Conservation (phyloP, 106 monocot genomes). For the Apostasia shenzhenica region DNA sequence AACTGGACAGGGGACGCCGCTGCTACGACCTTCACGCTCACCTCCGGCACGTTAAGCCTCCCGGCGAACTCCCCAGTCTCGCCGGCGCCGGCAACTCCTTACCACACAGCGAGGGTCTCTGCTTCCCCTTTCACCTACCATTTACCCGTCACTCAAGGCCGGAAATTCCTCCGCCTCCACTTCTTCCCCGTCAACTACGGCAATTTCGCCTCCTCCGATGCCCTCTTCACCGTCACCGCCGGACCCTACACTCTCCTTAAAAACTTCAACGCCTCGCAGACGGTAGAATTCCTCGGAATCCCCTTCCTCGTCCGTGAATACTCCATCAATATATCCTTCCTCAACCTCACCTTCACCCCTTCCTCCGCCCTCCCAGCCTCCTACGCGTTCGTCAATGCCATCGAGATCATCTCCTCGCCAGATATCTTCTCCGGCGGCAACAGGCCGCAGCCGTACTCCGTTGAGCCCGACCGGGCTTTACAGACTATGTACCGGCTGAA, state of each 20-base stretch:
- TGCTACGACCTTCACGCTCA: conserved; percentile 10
- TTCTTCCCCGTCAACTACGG: conserved; percentile 42
- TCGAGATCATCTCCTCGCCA: conserved; percentile 53
- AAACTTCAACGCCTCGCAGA: conserved; percentile 43
- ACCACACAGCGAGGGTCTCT: conserved; percentile 45
- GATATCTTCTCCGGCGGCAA: conserved; percentile 14
- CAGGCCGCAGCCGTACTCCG: neutral
- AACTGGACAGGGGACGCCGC: conserved; percentile 36
- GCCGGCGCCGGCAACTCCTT: conserved; percentile 31
- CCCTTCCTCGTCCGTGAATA: conserved; percentile 34
- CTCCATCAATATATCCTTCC: conserved; percentile 15
- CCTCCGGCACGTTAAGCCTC: neutral
- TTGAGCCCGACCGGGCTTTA: conserved; percentile 6
- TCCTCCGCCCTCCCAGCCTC: conserved; percentile 6
- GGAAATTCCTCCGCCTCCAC: conserved; percentile 63
- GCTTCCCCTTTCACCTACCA: conserved; percentile 66
- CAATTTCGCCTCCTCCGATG: conserved; percentile 15
- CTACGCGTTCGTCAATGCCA: conserved; percentile 54
- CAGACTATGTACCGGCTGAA: conserved; percentile 47
- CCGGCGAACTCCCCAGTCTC: conserved; percentile 9
- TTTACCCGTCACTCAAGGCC: conserved; percentile 49
- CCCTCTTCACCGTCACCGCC: conserved; percentile 35
- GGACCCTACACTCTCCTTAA: conserved; percentile 28
- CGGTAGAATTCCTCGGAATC: conserved; percentile 17
- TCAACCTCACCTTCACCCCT: conserved; percentile 22